These are phyloP conservation scores for Helenozyma rhizophorensis DNA, from an alignment of 805 yeast genomes.

Conservation along the genomic window DNA sequence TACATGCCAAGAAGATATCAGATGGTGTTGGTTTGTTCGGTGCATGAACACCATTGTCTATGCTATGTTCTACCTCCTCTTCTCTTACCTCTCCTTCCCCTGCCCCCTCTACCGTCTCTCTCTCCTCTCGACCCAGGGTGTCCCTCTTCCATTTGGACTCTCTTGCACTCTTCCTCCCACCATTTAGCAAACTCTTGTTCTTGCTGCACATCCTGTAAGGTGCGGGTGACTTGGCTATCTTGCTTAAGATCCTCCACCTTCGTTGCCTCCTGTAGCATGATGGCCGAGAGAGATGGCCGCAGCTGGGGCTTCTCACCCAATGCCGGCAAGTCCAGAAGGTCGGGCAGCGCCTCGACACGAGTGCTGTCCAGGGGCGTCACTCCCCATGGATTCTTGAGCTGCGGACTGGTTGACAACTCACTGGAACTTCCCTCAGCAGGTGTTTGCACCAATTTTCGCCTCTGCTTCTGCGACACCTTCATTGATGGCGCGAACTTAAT, in stretches of 20 bases:
- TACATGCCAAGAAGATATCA: too few species aligned
- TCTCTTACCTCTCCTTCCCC: slow-evolving; percentile 8
- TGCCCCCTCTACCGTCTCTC: background rate
- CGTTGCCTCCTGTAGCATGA: slow-evolving; percentile 43
- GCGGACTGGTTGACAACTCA: background rate
- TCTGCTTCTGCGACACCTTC: slow-evolving; percentile 57
- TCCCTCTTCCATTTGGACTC: slow-evolving; percentile 44
- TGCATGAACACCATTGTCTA: too few species aligned
- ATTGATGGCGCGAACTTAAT: slow-evolving; percentile 32
- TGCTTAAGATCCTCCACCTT: slow-evolving; percentile 23
- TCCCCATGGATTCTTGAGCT: slow-evolving; percentile 8
- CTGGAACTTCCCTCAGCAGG: background rate
- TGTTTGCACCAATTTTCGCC: slow-evolving; percentile 37
- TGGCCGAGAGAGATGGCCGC: slow-evolving; percentile 30
- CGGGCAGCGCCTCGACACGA: background rate
- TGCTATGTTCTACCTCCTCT: too few species aligned
- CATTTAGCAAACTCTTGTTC: slow-evolving; percentile 83
- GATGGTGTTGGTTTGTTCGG: too few species aligned
- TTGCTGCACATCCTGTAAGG: slow-evolving; percentile 67
- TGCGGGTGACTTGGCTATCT: slow-evolving; percentile 28
- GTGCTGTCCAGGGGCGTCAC: background rate
- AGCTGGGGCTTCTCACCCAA: slow-evolving; percentile 13
- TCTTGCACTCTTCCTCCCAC: slow-evolving; percentile 80
- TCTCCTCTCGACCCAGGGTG: slow-evolving; percentile 1
- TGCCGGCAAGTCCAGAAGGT: slow-evolving; percentile 15